Evolutionary conservation across 1,139 yeast genomes (phyloP).

Genomic region (Scheffersomyces lignicola): DNA sequence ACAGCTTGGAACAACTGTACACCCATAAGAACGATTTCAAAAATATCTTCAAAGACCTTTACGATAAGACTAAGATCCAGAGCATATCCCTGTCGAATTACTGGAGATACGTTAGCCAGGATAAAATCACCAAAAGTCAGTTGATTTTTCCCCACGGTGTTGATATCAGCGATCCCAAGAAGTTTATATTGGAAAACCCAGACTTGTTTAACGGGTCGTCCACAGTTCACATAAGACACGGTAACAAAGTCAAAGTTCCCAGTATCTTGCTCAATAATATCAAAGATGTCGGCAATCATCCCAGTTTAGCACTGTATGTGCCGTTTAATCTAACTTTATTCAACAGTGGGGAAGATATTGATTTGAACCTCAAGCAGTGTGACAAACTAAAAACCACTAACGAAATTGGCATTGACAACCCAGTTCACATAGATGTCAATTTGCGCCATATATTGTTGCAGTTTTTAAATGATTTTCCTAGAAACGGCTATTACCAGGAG

Average conservation of each 20-base stretch:
- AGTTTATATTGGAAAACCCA: neutral
- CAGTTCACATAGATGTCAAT: slow-evolving; percentile 21
- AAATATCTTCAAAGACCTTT: neutral
- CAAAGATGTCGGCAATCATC: neutral
- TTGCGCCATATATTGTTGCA: slow-evolving; percentile 18
- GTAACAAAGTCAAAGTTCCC: neutral
- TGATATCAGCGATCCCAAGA: neutral
- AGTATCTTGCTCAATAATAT: neutral
- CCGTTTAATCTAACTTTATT: slow-evolving; percentile 19
- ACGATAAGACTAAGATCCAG: slow-evolving; percentile 2
- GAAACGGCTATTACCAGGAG: slow-evolving; percentile 24
- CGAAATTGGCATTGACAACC: slow-evolving; percentile 18
- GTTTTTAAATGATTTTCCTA: slow-evolving; percentile 14
- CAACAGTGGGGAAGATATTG: slow-evolving; percentile 17
- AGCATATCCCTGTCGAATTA: slow-evolving; percentile 2
- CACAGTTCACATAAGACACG: neutral
- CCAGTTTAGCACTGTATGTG: slow-evolving; percentile 12
- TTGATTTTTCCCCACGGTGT: slow-evolving; percentile 2
- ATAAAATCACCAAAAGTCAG: neutral
- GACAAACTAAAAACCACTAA: slow-evolving; percentile 11
- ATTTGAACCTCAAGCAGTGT: slow-evolving; percentile 19
- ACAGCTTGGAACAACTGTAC: neutral
- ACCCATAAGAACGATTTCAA: neutral
- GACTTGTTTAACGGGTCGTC: neutral
- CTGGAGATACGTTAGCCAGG: neutral